These are phyloP conservation scores for Trichoderma atroviride DNA, from an alignment of 2,329 filamentous ascomycete genomes.

Conservation along the genomic window DNA sequence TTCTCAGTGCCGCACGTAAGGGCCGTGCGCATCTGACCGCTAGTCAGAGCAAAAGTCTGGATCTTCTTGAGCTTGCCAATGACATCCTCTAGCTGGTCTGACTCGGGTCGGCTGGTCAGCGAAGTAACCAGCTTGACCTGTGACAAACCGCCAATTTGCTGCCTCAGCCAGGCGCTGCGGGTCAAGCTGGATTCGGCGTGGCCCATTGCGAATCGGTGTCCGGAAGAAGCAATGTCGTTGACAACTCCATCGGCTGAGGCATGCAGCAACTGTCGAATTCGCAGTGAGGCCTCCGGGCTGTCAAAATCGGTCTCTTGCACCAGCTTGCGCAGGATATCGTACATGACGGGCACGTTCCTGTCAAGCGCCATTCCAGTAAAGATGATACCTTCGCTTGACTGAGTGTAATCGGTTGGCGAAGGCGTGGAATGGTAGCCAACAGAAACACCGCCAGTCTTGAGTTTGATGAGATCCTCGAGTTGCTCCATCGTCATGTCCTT, in stretches of 20 bases:
- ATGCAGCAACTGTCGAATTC: slow-evolving; percentile 85
- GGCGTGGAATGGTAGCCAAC: slow-evolving; percentile 83
- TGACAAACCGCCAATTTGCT: slow-evolving; percentile 87
- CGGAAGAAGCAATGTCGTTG: slow-evolving; percentile 87
- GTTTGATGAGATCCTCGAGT: slow-evolving; percentile 91
- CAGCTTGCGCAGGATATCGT: slow-evolving; percentile 77
- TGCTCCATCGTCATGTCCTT: slow-evolving; percentile 88
- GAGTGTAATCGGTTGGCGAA: slow-evolving; percentile 70
- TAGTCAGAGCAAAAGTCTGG: slow-evolving; percentile 74
- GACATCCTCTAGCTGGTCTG: slow-evolving; percentile 72
- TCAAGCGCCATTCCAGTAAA: slow-evolving; percentile 88
- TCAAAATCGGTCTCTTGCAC: slow-evolving; percentile 90
- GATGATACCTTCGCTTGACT: slow-evolving; percentile 77
- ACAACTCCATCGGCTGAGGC: slow-evolving; percentile 86
- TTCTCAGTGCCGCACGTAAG: slow-evolving; percentile 84
- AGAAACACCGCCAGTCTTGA: slow-evolving; percentile 90
- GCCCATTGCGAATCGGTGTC: slow-evolving; percentile 82
- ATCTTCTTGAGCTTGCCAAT: slow-evolving; percentile 84
- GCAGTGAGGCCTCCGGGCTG: slow-evolving; percentile 74
- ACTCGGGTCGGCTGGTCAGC: slow-evolving; percentile 71
- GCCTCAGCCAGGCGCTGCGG: slow-evolving; percentile 68
- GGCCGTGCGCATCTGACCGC: slow-evolving; percentile 71
- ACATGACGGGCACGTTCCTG: slow-evolving; percentile 87
- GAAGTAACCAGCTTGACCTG: slow-evolving; percentile 84
- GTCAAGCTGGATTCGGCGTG: slow-evolving; percentile 82